Percentiles rank a stretch among this genome's conserved stretches.
Evolutionary conservation across 495 filamentous ascomycete species (phyloP).

Genomic region (Tetracladium setigerum): DNA sequence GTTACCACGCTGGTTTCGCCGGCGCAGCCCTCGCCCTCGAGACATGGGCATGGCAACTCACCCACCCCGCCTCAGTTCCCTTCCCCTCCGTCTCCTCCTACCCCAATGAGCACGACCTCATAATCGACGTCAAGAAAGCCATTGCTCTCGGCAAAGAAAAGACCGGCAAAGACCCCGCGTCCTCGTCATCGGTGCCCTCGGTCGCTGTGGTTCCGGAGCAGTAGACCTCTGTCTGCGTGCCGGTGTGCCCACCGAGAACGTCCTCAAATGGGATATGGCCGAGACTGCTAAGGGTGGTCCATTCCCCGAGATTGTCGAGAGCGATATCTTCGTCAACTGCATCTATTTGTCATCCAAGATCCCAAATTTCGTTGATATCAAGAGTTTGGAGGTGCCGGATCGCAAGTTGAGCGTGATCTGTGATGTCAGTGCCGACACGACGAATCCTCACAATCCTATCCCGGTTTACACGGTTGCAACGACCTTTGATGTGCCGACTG

Average conservation of each 20-base stretch:
- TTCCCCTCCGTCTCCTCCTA: conserved; percentile 67
- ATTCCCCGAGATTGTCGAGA: conserved; percentile 78
- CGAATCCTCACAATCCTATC: conserved; percentile 69
- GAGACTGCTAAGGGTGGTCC: conserved; percentile 84
- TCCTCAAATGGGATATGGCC: conserved; percentile 87
- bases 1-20: conserved; percentile 76
- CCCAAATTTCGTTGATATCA: conserved; percentile 63
- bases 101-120: conserved; percentile 65
- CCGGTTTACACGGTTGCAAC: conserved; percentile 80
- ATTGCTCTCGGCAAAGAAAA: conserved; percentile 47
- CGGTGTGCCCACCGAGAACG: conserved; percentile 64
- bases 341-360: conserved; percentile 73
- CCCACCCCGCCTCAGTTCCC: conserved; percentile 51
- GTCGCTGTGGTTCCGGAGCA: conserved; percentile 82
- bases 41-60: conserved; percentile 85
- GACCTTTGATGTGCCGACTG: conserved; percentile 77
- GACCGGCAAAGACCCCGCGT: conserved; percentile 42
- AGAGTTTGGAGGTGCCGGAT: conserved; percentile 57
- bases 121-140: conserved; percentile 63
- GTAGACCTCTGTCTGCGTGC: conserved; percentile 70
- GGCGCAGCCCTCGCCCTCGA: conserved; percentile 76
- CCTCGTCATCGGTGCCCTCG: conserved; percentile 60
- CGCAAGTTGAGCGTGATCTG: conserved; percentile 79
- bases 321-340: conserved; percentile 83
- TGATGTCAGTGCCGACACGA: conserved; percentile 76